Base-by-base conservation (phyloP, 2,329 filamentous ascomycete genomes). In the Tolypocladium sp. region DNA sequence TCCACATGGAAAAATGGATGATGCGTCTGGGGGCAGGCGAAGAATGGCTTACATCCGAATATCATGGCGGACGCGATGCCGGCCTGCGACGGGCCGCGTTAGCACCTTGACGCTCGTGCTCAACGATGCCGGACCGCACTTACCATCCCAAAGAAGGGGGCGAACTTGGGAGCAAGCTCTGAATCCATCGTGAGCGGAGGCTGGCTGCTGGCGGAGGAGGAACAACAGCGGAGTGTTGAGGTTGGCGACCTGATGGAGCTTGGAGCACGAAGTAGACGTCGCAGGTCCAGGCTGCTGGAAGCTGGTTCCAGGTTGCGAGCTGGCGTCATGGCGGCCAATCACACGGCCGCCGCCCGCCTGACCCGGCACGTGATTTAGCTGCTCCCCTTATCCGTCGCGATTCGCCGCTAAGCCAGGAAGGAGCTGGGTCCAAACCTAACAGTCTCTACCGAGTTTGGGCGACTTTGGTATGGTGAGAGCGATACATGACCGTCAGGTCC, bases 131-230 rank as follows among this genome's bases (percentile, higher is more conserved):
- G 56, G 56, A 58, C 37, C 22, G 51, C 58, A 77, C 86, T 76
- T 80, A 92, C 89, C 89, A 93, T 91, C 79, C 90, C 90, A 73
- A 93, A 82, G 79, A 93, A 94, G 68, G 90, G 90, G 78, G 90
- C 90, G 73, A 92, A 93, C 77, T 89, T 90, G 68, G 90, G 90
- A 61, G 87, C 79, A 63, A 85, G 76, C 65, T 86, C 84, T 55
- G 82, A 83, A 66, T 82, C 76, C 82, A 85, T 85, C 63, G 55
- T 76, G 68, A 64, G 66, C 60, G 57, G 30, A 53, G 25, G 49
- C 4, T 9, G n/a, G 51, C 42, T 55, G 58, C 30, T 27, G 51
- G 40, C 20, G 44, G 46, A 41, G 44, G 56, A 40, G 44, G 46
- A 20, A 27, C 44, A 40, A 55, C 57, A 30, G 41, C 53, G 20